These are phyloP conservation scores for Elaeagnus macrophylla DNA, from an alignment of 306 rosid genomes.

Conservation along the genomic window DNA sequence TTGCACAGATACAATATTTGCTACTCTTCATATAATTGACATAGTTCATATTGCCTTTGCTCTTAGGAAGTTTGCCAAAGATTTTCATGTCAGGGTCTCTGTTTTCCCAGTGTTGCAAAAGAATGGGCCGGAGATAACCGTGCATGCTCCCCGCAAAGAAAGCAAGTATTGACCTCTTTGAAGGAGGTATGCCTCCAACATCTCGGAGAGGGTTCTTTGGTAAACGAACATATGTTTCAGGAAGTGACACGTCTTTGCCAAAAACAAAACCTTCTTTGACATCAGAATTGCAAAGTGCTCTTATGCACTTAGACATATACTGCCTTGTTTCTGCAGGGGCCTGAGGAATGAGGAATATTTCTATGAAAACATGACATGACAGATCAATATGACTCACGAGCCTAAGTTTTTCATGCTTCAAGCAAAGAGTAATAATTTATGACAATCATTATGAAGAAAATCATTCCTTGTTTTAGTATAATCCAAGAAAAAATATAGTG, in stretches of 20 bases:
- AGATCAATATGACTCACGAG: neutral
- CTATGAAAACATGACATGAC: constrained; percentile 15
- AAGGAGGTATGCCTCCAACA: constrained; percentile 68
- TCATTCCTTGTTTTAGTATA: neutral
- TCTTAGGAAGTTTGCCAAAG: constrained; percentile 43
- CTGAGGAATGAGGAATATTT: constrained; percentile 36
- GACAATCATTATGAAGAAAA: no score
- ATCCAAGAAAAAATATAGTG: neutral
- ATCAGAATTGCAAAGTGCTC: constrained; percentile 95
- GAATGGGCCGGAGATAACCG: constrained; percentile 66
- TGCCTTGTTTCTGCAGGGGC: constrained; percentile 76
- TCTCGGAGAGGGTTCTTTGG: constrained; percentile 52
- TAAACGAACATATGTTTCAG: constrained; percentile 59
- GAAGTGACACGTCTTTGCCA: constrained; percentile 87
- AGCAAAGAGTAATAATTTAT: no score
- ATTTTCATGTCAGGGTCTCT: constrained; percentile 88
- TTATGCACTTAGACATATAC: constrained; percentile 53
- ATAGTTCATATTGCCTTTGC: constrained; percentile 48
- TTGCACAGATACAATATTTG: constrained; percentile 87
- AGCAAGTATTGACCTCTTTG: constrained; percentile 58
- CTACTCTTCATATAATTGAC: constrained; percentile 63
- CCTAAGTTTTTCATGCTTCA: neutral
- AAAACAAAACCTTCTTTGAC: constrained; percentile 72
- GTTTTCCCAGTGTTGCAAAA: constrained; percentile 68
- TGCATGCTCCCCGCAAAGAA: constrained; percentile 86